Conservation (phyloP, 805 yeast species). For the Pachysolen tannophilus region DNA sequence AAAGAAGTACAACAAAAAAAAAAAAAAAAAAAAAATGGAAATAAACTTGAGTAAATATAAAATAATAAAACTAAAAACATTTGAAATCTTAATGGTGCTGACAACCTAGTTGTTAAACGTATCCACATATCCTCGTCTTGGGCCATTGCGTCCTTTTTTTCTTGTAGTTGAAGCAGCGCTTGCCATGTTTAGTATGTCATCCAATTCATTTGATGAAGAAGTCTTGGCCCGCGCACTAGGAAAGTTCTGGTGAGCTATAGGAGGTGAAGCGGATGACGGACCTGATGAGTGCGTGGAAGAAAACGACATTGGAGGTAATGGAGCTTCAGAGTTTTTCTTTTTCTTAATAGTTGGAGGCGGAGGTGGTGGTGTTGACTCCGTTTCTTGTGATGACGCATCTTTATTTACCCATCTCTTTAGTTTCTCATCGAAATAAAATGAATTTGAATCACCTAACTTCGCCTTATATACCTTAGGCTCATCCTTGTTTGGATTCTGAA, state of each 20-base stretch:
- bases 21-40: too few relatives aligned
- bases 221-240: conserved; percentile 4
- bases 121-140: conserved; percentile 55
- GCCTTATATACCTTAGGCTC: conserved; percentile 77
- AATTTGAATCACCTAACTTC: conserved; percentile 72
- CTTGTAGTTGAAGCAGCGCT: too few relatives aligned
- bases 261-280: conserved; percentile 4
- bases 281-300: conserved; percentile 9
- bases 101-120: too few relatives aligned
- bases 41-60: too few relatives aligned
- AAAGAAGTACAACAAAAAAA: too few relatives aligned
- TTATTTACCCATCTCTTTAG: conserved; percentile 82
- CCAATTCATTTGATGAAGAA: conserved; percentile 6
- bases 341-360: conserved; percentile 50
- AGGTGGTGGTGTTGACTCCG: conserved; percentile 56
- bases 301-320: conserved; percentile 6
- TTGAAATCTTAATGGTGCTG: too few relatives aligned
- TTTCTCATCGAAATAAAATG: conserved; percentile 75
- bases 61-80: too few relatives aligned
- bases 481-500: conserved; percentile 34
- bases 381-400: conserved; percentile 53
- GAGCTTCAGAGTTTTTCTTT: conserved; percentile 14
- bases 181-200: conserved; percentile 12
- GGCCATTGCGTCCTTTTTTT: conserved; percentile 37
- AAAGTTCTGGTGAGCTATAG: too few relatives aligned